Base-by-base conservation (phyloP, 75 land plant species). In the Azolla pinnata region DNA sequence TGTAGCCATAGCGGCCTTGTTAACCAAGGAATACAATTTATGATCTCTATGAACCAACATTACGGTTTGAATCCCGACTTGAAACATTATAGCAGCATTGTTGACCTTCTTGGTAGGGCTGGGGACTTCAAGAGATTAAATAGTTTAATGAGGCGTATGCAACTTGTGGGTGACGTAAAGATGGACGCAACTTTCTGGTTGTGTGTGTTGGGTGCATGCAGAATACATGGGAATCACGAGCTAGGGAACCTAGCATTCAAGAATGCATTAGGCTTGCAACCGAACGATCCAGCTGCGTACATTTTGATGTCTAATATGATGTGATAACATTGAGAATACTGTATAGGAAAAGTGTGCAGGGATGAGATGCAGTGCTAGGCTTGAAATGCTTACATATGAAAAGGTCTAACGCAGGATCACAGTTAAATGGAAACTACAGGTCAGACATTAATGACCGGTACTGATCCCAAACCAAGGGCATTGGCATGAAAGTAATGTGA, bases 41-140 rank as follows among this genome's bases (percentile, higher is more conserved):
- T 73, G 45, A 4, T 49, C 0, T 33, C 28, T 18, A 61, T 73
- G 75, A 33, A 61, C 12, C 19, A 8, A 10, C 21, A 54, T 7
- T 31, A 44, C 29, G 55, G 60, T 0, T 54, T 73, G 7, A 17
- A 38, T 10, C 75, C 69, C 21, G 61, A 54, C 55, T 19, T 46
- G n/a, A 70, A 73, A 64, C 84, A 81, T 42, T 70, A 67, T 52
- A 69, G 63, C 17, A 73, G 80, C 64, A 64, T 77, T 66, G 57
- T 81, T 25, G 84, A 81, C 55, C 80, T 81, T 26, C 66, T 81
- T 18, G 74, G 73, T 12, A 51, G 84, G 51, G 64, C 61, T 10
- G 84, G 84, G 54, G 46, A 30, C 45, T 35, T 74, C 1, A 0
- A 8, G 1, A 65, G 60, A 29, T 70, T 70, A 17, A 26, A 67